These are phyloP conservation scores for Beauveria rudraprayagi DNA, from an alignment of 2,329 filamentous ascomycete genomes.

Conservation along the genomic window DNA sequence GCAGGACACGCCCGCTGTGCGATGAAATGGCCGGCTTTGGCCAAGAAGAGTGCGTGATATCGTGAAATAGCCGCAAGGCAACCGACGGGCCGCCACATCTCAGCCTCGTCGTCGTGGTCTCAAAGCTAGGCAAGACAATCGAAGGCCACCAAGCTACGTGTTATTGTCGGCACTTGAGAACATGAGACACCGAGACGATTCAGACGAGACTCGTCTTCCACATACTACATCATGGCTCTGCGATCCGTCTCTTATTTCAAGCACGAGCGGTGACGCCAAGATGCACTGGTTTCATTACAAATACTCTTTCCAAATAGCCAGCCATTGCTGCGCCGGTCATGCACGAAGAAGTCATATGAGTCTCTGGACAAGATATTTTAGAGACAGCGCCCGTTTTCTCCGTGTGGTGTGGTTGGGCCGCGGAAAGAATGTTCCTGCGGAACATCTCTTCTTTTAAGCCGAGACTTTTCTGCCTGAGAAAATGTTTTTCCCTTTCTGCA, in stretches of 20 bases:
- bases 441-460: not conserved
- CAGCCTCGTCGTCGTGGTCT: not conserved
- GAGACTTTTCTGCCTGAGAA: slow-evolving; percentile 3
- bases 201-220: no score
- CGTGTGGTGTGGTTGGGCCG: slow-evolving; percentile 3
- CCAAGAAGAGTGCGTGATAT: not conserved
- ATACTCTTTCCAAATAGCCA: no score
- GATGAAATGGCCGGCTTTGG: not conserved
- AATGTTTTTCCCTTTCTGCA: no score
- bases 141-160: no score
- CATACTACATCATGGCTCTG: no score
- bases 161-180: not conserved
- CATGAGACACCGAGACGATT: not conserved
- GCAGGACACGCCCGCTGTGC: not conserved
- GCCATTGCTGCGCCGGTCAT: not conserved
- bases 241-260: no score
- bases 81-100: not conserved
- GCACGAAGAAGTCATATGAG: not conserved
- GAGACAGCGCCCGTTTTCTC: not conserved
- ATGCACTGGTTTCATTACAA: no score
- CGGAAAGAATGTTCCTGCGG: not conserved
- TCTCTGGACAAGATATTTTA: not conserved
- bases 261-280: no score
- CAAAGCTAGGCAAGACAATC: no score
- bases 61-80: not conserved